Percentiles rank a stretch among this genome's conserved stretches.
Conservation (phyloP, 139 green algal genomes). For the Pleodorina starrii region DNA sequence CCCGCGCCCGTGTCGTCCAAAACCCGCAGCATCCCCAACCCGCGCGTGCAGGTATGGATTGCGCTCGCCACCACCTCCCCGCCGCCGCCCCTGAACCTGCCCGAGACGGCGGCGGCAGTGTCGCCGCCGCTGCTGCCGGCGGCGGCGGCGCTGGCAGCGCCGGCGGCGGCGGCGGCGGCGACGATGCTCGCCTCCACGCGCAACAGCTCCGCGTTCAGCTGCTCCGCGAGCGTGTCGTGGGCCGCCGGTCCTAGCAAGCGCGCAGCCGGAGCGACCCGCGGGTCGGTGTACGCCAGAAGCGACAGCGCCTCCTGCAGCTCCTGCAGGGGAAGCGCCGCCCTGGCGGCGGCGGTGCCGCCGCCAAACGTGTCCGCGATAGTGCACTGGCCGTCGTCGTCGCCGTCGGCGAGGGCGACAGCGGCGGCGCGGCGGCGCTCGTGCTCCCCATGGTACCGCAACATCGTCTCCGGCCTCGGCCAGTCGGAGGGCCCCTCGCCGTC, state of each 20-base stretch:
- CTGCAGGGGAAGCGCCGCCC: not conserved
- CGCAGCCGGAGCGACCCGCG: slow-evolving; percentile 1
- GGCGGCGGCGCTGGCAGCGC: too few species aligned
- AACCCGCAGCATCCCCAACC: not conserved
- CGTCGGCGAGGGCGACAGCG: too few species aligned
- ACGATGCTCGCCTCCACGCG: not conserved
- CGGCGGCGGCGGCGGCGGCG: not conserved
- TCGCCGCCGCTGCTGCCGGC: not conserved
- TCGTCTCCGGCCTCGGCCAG: not conserved
- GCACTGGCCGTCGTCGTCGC: not conserved
- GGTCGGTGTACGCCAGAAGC: slow-evolving; percentile 29
- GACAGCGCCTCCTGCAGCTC: slow-evolving; percentile 21
- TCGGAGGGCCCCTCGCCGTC: not conserved
- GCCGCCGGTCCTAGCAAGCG: not conserved
- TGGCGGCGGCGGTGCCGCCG: not conserved
- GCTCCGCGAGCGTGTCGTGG: not conserved
- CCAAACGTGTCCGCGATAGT: not conserved
- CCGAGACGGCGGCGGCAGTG: too few species aligned
- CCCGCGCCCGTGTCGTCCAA: not conserved
- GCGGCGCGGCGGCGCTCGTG: not conserved
- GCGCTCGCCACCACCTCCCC: not conserved
- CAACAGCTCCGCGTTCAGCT: not conserved
- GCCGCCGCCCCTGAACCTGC: not conserved
- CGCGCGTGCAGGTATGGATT: not conserved
- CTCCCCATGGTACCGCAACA: not conserved